Evolutionary conservation across 1,139 yeast species (phyloP).

Genomic region (Sugiyamaella paludigena): DNA sequence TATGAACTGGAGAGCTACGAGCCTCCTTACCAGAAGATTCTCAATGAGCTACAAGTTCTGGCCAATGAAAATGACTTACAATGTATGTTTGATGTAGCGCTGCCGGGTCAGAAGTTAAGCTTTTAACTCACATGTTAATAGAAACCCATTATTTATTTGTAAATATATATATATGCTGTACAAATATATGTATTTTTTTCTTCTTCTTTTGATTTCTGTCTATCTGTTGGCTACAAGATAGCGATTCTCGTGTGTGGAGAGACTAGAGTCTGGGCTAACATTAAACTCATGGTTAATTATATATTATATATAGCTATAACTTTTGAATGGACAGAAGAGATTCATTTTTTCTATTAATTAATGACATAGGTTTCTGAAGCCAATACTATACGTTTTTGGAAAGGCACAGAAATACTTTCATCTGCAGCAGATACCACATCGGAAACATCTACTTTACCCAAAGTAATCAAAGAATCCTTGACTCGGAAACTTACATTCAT

Average conservation of each 20-base stretch:
- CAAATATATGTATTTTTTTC: slow-evolving; percentile 6
- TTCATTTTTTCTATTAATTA: slow-evolving; percentile 29
- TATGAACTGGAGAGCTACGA: slow-evolving; percentile 37
- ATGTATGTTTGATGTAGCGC: slow-evolving; percentile 29
- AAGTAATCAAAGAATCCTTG: slow-evolving; percentile 38
- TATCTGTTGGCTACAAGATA: not conserved
- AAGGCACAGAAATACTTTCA: slow-evolving; percentile 57
- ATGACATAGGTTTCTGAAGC: slow-evolving; percentile 65
- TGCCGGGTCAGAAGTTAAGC: slow-evolving; percentile 24
- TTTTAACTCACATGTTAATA: slow-evolving; percentile 6
- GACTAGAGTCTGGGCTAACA: too few relatives aligned
- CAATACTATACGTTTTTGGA: slow-evolving; percentile 62
- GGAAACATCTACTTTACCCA: slow-evolving; percentile 48
- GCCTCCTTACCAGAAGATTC: slow-evolving; percentile 20
- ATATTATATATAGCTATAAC: too few relatives aligned
- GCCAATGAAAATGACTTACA: slow-evolving; percentile 23
- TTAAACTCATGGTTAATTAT: not conserved
- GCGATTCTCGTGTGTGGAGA: too few relatives aligned
- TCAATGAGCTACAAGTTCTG: slow-evolving; percentile 22
- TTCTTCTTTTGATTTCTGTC: not conserved
- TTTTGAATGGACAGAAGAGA: not conserved
- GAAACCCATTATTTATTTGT: not conserved
- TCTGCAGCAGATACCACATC: slow-evolving; percentile 43
- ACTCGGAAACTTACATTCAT: slow-evolving; percentile 58
- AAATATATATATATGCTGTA: not conserved